Percentiles rank a stretch among this genome's conserved stretches.
Conservation (phyloP, 106 monocot genomes). For the Dioscorea alata region DNA sequence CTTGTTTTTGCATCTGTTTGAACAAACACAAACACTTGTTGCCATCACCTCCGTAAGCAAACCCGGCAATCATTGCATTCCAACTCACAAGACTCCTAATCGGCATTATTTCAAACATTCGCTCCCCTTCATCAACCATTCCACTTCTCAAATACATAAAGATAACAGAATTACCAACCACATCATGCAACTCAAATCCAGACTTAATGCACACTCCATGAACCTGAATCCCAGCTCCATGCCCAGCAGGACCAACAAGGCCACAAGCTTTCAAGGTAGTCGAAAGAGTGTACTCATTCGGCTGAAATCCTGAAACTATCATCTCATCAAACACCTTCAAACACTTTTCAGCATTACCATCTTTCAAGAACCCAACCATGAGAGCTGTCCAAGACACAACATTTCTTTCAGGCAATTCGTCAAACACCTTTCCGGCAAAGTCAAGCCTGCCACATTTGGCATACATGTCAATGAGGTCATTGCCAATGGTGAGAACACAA, state of each 20-base stretch:
- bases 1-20: constrained; percentile 23
- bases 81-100: constrained; percentile 18
- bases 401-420: constrained; percentile 25
- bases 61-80: constrained; percentile 52
- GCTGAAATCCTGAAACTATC: constrained; percentile 13
- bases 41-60: constrained; percentile 9
- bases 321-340: constrained; percentile 17
- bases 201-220: constrained; percentile 34
- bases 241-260: not conserved
- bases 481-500: constrained; percentile 19
- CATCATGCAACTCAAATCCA: constrained; percentile 29
- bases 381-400: constrained; percentile 44
- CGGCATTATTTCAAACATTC: constrained; percentile 10
- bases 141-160: constrained; percentile 37
- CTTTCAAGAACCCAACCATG: constrained; percentile 24
- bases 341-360: constrained; percentile 6
- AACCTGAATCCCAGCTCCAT: constrained; percentile 30
- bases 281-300: constrained; percentile 49
- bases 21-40: constrained; percentile 27
- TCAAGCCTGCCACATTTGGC: constrained; percentile 19
- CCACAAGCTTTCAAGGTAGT: constrained; percentile 38
- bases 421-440: constrained; percentile 23
- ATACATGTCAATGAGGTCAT: constrained; percentile 42
- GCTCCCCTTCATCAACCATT: constrained; percentile 10
- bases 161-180: constrained; percentile 37